Evolutionary conservation across 768 basidiomycete species (phyloP), one percentile per base, ranked within the genome.

Genomic region (Pholiota molesta): DNA sequence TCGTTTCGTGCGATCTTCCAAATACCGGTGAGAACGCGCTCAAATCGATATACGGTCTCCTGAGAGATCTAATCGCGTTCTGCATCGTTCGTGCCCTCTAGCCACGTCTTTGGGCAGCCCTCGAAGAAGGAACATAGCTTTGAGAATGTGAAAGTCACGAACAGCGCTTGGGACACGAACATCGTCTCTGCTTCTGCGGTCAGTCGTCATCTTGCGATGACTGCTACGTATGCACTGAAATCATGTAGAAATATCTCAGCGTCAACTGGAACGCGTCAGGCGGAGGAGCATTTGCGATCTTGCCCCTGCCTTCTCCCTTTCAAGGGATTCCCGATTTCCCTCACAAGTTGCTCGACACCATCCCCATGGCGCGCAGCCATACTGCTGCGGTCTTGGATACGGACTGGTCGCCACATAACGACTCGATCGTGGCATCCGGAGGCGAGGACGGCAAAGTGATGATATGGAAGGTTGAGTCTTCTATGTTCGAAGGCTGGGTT

Each of bases 141-240:
- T 63, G 92, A 95, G 72, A 95, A 94, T 65, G 79, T 94, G 66
- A 95, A 95, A 74, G 83, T 94, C 17, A 90, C 92, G 53, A 89
- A 86, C 74, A 93, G 87, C 66, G 95, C 97, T 9, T 98, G 94
- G 95, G 97, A 99, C 74, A 98, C 97, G 47, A 97, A 98, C 73
- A 77, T 98, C 63, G 81, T 97, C 65, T 83, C 91, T 62, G 92
- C 94, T 11, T 95, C 94, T 65, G 88, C 83, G 47, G 92, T 94
- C 72, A 72, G 86, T 65, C n/a, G 23, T 56, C 23, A 14, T 59
- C 55, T 60, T 57, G 56, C 7, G 59, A 16, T 55, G 62, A 39
- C 54, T 26, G 58, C n/a, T 51, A 60, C 21, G 40, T 19, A 3
- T 13, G 28, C 52, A 51, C 58, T 61, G 53, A 67, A 44, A 17